phyloP scores from a whole-genome alignment of 2,329 filamentous ascomycete species.

The Nannizziopsis arthrosporioides region DNA sequence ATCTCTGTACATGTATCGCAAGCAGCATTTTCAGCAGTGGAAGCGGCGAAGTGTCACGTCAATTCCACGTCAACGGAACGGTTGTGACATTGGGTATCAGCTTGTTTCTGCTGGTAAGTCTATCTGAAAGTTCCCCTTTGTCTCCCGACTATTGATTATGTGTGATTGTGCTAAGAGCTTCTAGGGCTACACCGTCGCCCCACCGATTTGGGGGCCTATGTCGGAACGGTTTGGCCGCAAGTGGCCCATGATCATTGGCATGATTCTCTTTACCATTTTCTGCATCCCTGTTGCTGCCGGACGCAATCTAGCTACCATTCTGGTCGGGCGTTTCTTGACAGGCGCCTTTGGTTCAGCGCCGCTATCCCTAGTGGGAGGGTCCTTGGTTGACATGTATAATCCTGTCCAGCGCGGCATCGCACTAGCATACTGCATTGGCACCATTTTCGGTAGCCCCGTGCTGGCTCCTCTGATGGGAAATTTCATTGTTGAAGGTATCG shows the following conservation, averaged over 20 bases:
- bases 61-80: no score
- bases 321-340: constrained; percentile 66
- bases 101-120: no score
- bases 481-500: constrained; percentile 55
- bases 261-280: constrained; percentile 62
- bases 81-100: no score
- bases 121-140: no score
- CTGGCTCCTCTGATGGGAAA: constrained; percentile 67
- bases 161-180: no score
- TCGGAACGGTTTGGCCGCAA: constrained; percentile 63
- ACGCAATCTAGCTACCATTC: constrained; percentile 61
- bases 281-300: constrained; percentile 68
- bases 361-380: constrained; percentile 77
- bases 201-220: constrained; percentile 50
- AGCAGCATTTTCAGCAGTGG: no score
- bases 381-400: constrained; percentile 70
- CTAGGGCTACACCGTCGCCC: no score
- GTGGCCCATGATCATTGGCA: constrained; percentile 57
- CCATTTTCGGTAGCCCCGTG: constrained; percentile 71
- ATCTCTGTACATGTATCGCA: no score
- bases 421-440: constrained; percentile 75
- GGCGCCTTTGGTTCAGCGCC: constrained; percentile 76
- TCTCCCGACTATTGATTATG: no score
- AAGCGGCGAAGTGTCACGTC: no score
- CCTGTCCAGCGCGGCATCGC: constrained; percentile 75